Percentiles rank a stretch among this genome's conserved stretches.
phyloP scores from a whole-genome alignment of 2,329 filamentous ascomycete species.

The Sclerotiophoma versabilis region DNA sequence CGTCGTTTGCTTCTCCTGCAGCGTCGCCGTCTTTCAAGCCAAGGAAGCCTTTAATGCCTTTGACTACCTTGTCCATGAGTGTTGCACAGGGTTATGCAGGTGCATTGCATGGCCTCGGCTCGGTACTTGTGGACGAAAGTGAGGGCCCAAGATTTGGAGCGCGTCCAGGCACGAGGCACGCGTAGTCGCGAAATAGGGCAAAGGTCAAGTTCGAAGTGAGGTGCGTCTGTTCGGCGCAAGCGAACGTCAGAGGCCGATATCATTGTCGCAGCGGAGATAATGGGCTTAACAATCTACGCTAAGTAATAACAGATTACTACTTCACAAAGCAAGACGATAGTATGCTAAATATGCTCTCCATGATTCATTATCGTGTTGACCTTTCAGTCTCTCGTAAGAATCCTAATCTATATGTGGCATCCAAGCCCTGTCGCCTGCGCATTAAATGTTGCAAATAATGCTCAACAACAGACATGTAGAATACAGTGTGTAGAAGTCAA shows the following conservation, averaged over 20 bases:
- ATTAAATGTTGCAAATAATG: conserved; percentile 22
- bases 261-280: conserved; percentile 14
- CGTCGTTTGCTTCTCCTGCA: conserved; percentile 11
- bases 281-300: conserved; percentile 8
- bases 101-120: neutral
- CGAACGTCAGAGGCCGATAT: conserved; percentile 22
- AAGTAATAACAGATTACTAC: neutral
- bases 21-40: conserved; percentile 12
- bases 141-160: neutral
- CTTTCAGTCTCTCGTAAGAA: conserved; percentile 7
- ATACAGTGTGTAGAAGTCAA: conserved; percentile 32
- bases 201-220: conserved; percentile 16
- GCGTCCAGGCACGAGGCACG: neutral
- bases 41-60: neutral
- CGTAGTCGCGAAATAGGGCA: neutral
- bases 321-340: neutral
- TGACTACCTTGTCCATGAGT: conserved; percentile 1
- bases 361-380: conserved; percentile 6
- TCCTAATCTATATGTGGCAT: neutral
- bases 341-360: neutral
- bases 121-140: neutral
- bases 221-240: conserved; percentile 22
- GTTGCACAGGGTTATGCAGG: neutral
- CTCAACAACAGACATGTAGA: conserved; percentile 28
- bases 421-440: conserved; percentile 4